Conservation (phyloP, 768 basidiomycete genomes). For the Epithele typhae region DNA sequence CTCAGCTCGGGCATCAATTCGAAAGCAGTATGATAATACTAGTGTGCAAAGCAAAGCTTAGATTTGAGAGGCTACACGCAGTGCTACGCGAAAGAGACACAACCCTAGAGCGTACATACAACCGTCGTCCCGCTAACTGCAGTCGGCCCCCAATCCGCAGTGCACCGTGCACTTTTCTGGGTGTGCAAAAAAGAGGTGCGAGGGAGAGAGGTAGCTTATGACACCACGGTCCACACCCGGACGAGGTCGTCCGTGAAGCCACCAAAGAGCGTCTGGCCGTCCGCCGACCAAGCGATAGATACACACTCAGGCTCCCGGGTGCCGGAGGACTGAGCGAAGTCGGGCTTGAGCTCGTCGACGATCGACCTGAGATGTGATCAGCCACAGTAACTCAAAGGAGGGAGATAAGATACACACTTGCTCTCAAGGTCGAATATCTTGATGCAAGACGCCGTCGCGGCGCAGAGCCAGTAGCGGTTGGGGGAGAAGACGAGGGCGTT, state of each 20-base stretch:
- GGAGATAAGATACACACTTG: slow-evolving; percentile 62
- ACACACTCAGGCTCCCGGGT: slow-evolving; percentile 87
- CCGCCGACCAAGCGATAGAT: slow-evolving; percentile 97
- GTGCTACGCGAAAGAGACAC: slow-evolving; percentile 16
- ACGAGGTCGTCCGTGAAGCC: slow-evolving; percentile 95
- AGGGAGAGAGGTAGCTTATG: slow-evolving; percentile 25
- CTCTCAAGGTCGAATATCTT: slow-evolving; percentile 99
- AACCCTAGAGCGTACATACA: slow-evolving; percentile 16
- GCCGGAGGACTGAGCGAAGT: slow-evolving; percentile 74
- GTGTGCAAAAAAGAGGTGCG: slow-evolving; percentile 5
- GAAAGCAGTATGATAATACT: too few species aligned
- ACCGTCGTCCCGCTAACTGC: slow-evolving; percentile 10
- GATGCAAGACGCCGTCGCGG: slow-evolving; percentile 94
- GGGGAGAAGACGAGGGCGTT: slow-evolving; percentile 99
- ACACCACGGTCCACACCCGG: slow-evolving; percentile 84
- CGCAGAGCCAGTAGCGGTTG: slow-evolving; percentile 99
- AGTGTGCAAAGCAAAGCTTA: slow-evolving; percentile 19
- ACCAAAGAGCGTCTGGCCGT: slow-evolving; percentile 95
- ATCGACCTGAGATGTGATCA: slow-evolving; percentile 60
- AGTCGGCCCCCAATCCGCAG: slow-evolving; percentile 13
- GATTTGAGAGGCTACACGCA: slow-evolving; percentile 21
- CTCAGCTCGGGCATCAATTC: too few species aligned
- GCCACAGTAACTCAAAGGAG: neutral
- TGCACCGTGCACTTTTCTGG: slow-evolving; percentile 17
- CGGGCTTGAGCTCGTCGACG: slow-evolving; percentile 97